phyloP scores from a whole-genome alignment of 78 protist species.

The Salpingoeca rosetta region DNA sequence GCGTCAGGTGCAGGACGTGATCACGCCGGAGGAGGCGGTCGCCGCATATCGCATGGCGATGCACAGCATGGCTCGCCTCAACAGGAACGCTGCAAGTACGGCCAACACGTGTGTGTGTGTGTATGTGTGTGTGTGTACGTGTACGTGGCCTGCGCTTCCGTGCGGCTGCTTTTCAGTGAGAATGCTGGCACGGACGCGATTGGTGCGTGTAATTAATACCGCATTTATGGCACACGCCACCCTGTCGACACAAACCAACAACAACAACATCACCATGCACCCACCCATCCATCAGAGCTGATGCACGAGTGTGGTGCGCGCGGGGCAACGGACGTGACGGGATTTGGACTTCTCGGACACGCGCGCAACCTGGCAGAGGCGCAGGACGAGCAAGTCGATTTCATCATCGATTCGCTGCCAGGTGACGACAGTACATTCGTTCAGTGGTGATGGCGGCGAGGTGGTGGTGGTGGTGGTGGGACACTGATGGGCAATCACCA shows the following conservation, averaged over 20 bases:
- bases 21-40: constrained; percentile 24
- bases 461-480: neutral
- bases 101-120: no score
- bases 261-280: no score
- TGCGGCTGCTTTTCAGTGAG: no score
- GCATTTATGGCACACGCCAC: no score
- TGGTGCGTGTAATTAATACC: no score
- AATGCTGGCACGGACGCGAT: no score
- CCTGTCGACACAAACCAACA: no score
- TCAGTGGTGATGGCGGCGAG: neutral
- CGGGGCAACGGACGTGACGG: constrained; percentile 85
- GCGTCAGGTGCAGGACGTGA: neutral
- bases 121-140: no score
- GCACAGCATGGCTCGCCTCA: constrained; percentile 53
- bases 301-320: constrained; percentile 65
- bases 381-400: constrained; percentile 21
- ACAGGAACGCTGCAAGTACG: constrained; percentile 31
- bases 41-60: constrained; percentile 37
- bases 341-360: constrained; percentile 76
- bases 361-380: constrained; percentile 51
- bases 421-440: neutral
- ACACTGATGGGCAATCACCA: neutral
- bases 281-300: constrained; percentile 27
- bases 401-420: constrained; percentile 49
- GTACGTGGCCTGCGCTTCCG: no score